Evolutionary conservation across 176 grass and related monocot genomes (phyloP).

Genomic region (Guadua angustifolia): DNA sequence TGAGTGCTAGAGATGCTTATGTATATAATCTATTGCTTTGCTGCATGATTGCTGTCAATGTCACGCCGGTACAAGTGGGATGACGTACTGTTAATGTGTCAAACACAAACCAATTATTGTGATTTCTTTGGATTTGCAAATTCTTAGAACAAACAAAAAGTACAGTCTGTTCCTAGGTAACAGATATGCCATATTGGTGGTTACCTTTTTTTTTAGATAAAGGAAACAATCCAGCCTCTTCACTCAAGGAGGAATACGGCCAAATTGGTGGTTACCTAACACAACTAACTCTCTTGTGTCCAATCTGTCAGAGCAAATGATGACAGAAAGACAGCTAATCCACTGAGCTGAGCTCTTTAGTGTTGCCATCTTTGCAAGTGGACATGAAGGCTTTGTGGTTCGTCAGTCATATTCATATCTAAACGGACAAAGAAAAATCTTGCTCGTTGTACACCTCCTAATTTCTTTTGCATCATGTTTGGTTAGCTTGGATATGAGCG

Average conservation of each 20-base stretch:
- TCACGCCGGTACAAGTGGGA: background rate
- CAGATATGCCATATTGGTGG: background rate
- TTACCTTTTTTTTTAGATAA: too few species aligned
- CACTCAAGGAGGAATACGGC: too few species aligned
- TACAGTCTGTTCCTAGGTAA: background rate
- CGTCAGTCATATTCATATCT: background rate
- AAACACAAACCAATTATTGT: background rate
- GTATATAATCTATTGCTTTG: background rate
- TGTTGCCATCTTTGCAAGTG: background rate
- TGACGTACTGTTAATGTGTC: background rate
- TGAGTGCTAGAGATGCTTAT: background rate
- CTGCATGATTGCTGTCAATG: background rate
- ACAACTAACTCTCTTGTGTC: background rate
- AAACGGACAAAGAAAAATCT: background rate
- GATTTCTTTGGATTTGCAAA: background rate
- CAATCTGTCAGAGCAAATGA: conserved; percentile 2
- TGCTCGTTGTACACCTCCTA: background rate
- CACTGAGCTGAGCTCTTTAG: background rate
- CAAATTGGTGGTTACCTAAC: background rate
- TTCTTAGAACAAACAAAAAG: background rate
- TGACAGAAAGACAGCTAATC: background rate
- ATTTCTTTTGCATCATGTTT: background rate
- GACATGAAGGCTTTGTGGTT: background rate
- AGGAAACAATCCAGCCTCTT: too few species aligned
- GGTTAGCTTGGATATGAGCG: background rate